These are phyloP conservation scores for Leccinellum albellum DNA, from an alignment of 768 basidiomycete species.

Conservation along the genomic window DNA sequence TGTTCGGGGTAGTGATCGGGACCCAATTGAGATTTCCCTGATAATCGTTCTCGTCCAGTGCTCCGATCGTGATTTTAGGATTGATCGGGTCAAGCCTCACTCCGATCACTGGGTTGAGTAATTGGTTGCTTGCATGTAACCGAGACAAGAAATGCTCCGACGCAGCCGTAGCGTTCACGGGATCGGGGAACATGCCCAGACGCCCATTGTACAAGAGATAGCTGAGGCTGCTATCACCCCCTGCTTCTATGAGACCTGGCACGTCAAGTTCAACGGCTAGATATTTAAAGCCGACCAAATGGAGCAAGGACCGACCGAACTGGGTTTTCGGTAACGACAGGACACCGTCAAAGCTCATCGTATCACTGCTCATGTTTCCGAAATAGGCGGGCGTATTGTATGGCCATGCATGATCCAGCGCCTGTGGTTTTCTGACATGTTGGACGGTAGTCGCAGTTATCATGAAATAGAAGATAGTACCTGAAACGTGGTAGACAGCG, in stretches of 20 bases:
- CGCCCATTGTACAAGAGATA: constrained; percentile 23
- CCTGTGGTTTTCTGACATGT: not conserved
- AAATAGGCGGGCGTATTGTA: constrained; percentile 7
- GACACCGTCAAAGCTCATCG: constrained; percentile 15
- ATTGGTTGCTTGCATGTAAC: constrained; percentile 11
- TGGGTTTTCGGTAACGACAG: constrained; percentile 11
- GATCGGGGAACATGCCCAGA: constrained; percentile 20
- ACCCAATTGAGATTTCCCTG: constrained; percentile 23
- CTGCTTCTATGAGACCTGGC: constrained; percentile 15
- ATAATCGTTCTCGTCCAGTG: constrained; percentile 20
- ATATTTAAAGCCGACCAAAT: too few species aligned
- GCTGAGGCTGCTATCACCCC: constrained; percentile 8
- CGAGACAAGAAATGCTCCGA: constrained; percentile 13
- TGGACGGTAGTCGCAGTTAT: not conserved
- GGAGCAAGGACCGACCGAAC: constrained; percentile 7
- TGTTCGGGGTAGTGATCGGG: constrained; percentile 13
- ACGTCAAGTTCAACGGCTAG: too few species aligned
- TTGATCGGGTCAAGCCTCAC: constrained; percentile 21
- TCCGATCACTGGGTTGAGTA: constrained; percentile 23
- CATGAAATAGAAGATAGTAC: not conserved
- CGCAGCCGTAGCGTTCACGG: constrained; percentile 17
- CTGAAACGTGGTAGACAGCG: constrained; percentile 15
- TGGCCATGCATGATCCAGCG: constrained; percentile 11
- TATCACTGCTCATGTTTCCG: constrained; percentile 13
- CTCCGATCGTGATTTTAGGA: constrained; percentile 27